These are phyloP conservation scores for Calonectria fujianensis DNA, from an alignment of 2,329 filamentous ascomycete species.

Conservation along the genomic window DNA sequence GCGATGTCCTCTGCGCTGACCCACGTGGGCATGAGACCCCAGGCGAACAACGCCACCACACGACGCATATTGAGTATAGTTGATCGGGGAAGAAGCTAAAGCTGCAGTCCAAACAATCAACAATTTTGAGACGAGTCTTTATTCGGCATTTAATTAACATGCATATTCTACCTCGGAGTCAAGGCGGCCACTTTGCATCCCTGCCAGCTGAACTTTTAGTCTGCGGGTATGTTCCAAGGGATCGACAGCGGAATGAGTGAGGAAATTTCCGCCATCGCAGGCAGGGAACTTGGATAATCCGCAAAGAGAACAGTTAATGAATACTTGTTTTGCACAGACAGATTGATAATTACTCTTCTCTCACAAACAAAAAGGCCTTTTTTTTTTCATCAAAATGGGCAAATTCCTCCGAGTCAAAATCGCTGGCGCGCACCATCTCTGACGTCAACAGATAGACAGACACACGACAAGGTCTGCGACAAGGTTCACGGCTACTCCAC, in stretches of 20 bases:
- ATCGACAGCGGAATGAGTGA: constrained; percentile 10
- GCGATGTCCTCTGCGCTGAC: constrained; percentile 1
- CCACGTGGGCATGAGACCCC: neutral
- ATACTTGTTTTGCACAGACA: too few relatives aligned
- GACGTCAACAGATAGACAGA: neutral
- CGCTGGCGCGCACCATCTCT: neutral
- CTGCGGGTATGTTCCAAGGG: constrained; percentile 11
- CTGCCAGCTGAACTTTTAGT: constrained; percentile 28
- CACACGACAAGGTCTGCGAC: neutral
- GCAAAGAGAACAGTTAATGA: neutral
- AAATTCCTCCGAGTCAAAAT: neutral
- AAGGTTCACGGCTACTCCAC: neutral
- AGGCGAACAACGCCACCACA: neutral
- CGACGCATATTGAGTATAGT: neutral
- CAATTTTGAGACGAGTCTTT: neutral
- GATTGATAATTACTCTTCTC: too few relatives aligned
- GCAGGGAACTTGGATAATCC: neutral
- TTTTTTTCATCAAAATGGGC: neutral
- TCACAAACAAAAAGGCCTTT: neutral
- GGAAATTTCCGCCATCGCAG: neutral
- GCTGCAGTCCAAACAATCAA: neutral
- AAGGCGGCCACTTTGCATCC: constrained; percentile 1
- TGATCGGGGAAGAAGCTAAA: neutral
- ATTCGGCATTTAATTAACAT: neutral
- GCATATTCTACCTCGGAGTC: constrained; percentile 6